phyloP scores from a whole-genome alignment of 192 early-diverging fungal genomes.

The Rhizophlyctis rosea region DNA sequence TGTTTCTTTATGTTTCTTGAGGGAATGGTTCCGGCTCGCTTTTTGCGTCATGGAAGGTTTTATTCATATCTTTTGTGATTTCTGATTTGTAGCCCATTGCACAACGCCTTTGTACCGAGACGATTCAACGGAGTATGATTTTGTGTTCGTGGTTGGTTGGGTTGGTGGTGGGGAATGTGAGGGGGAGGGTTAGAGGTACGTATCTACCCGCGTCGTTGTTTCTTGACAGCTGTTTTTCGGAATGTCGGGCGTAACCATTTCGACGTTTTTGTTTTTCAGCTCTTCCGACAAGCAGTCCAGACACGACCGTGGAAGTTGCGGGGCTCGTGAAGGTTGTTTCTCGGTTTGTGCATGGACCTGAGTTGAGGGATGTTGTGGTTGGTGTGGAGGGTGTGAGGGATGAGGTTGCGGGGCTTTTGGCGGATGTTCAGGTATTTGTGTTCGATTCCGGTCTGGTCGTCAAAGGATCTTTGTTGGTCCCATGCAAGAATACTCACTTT shows the following conservation, averaged over 20 bases:
- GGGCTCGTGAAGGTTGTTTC: conserved; percentile 5
- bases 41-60: too few species aligned
- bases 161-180: too few species aligned
- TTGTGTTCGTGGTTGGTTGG: too few species aligned
- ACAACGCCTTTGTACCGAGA: too few species aligned
- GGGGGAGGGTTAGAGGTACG: not conserved
- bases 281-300: not conserved
- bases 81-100: too few species aligned
- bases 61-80: too few species aligned
- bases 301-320: conserved; percentile 1
- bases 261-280: not conserved
- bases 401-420: too few species aligned
- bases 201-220: not conserved
- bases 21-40: too few species aligned
- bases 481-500: not conserved
- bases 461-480: too few species aligned
- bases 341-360: conserved; percentile 8
- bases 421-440: too few species aligned
- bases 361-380: not conserved
- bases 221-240: not conserved
- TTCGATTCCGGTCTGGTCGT: too few species aligned
- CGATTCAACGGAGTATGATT: too few species aligned
- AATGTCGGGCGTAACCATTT: not conserved
- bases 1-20: not conserved
- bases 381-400: not conserved